Percentiles rank a stretch among this genome's conserved stretches.
These are phyloP conservation scores for Ustilago crameri DNA, from an alignment of 1,284 basidiomycete species.

Conservation along the genomic window DNA sequence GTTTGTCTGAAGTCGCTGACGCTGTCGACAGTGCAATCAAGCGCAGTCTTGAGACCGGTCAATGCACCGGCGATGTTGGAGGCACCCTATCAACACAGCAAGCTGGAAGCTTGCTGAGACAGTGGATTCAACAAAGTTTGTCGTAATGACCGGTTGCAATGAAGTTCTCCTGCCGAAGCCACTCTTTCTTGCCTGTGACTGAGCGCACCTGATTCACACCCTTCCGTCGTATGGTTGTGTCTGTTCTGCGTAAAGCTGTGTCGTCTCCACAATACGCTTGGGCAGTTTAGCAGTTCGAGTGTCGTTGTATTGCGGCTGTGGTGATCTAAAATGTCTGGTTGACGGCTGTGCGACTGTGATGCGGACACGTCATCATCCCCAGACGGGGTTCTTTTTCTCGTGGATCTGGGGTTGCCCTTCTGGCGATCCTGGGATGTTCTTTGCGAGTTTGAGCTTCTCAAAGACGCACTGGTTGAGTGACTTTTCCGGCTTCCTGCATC, in stretches of 20 bases:
- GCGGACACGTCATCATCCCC: constrained; percentile 18
- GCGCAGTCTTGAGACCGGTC: constrained; percentile 84
- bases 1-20: constrained; percentile 78
- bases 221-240: not conserved
- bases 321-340: constrained; percentile 8
- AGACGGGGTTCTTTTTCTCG: constrained; percentile 87
- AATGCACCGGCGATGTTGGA: constrained; percentile 87
- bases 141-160: constrained; percentile 71
- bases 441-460: constrained; percentile 90
- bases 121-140: constrained; percentile 76
- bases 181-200: too few species aligned
- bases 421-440: constrained; percentile 91
- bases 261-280: not conserved
- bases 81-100: constrained; percentile 80
- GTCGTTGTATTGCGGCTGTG: constrained; percentile 16
- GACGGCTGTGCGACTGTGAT: not conserved
- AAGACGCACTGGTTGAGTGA: constrained; percentile 94
- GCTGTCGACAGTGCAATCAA: constrained; percentile 87
- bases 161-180: not conserved
- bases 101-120: constrained; percentile 76
- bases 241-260: not conserved
- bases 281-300: constrained; percentile 55
- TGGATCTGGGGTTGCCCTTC: constrained; percentile 86
- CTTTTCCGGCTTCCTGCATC: constrained; percentile 89
- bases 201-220: too few species aligned